These are phyloP conservation scores for Cercospora sp. DNA, from an alignment of 2,329 filamentous ascomycete species.

Conservation along the genomic window DNA sequence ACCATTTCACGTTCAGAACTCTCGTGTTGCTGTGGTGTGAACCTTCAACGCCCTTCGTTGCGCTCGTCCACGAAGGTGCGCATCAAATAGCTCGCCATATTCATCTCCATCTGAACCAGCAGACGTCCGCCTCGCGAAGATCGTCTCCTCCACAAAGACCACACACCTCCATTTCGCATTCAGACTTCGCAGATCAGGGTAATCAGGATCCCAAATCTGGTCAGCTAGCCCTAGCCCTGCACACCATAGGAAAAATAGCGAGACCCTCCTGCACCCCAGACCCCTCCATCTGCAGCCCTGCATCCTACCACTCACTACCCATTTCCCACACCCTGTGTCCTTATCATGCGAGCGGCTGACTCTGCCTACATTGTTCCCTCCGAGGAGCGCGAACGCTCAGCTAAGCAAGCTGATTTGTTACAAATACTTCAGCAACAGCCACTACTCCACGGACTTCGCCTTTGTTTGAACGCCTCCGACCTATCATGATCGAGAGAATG, in stretches of 20 bases:
- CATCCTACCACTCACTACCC: neutral
- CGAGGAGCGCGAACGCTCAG: neutral
- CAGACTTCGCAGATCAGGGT: neutral
- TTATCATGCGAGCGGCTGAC: conserved; percentile 7
- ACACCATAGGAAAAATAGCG: neutral
- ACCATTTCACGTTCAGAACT: neutral
- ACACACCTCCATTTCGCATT: neutral
- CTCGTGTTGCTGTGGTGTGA: neutral
- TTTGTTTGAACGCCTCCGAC: neutral
- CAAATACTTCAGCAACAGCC: neutral
- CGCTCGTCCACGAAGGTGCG: neutral
- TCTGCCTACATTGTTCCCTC: neutral
- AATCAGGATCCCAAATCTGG: neutral
- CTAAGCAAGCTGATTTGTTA: neutral
- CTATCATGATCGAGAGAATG: neutral
- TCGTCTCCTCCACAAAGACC: neutral
- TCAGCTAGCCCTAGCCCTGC: neutral
- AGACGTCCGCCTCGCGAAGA: neutral
- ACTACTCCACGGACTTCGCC: neutral
- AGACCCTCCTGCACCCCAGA: neutral
- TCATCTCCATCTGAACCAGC: neutral
- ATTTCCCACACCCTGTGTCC: neutral
- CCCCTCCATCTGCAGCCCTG: conserved; percentile 4
- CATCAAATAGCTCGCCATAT: neutral
- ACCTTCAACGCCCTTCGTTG: neutral